A percentile compares a stretch with the other conserved stretches of the same genome.
These are phyloP conservation scores for Lipomyces oligophaga DNA, from an alignment of 805 yeast genomes.

Conservation along the genomic window DNA sequence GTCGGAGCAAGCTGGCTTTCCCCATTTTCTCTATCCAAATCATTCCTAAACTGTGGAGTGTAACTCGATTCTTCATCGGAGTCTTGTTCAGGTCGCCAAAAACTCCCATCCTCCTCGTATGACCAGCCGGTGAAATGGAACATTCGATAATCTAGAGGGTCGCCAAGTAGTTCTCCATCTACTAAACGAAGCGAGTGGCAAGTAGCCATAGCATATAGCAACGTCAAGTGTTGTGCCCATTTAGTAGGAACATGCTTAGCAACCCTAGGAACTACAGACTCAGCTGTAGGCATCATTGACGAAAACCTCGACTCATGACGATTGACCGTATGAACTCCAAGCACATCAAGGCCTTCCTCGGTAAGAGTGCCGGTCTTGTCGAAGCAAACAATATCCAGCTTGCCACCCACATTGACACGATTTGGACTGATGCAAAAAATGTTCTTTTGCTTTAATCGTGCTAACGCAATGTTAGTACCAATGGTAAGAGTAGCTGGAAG, in stretches of 20 bases:
- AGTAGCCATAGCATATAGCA: conserved; percentile 55
- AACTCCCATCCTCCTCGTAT: conserved; percentile 60
- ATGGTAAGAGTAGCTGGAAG: conserved; percentile 95
- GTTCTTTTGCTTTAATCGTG: conserved; percentile 60
- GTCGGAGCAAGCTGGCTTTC: conserved; percentile 47
- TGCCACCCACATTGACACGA: conserved; percentile 93
- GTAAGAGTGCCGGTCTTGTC: conserved; percentile 98
- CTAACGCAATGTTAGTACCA: conserved; percentile 89
- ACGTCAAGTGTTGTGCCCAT: conserved; percentile 29
- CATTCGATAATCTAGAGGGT: conserved; percentile 91
- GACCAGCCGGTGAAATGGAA: conserved; percentile 82
- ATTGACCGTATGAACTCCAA: conserved; percentile 51
- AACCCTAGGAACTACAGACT: conserved; percentile 11
- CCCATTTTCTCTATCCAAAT: conserved; percentile 40
- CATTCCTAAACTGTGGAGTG: conserved; percentile 12
- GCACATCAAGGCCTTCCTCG: conserved; percentile 90
- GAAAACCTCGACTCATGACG: conserved; percentile 10
- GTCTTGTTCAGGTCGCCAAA: conserved; percentile 28
- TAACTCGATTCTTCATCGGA: conserved; percentile 9
- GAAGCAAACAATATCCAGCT: conserved; percentile 82
- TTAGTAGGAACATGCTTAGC: conserved; percentile 7
- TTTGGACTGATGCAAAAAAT: conserved; percentile 93
- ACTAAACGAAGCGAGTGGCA: conserved; percentile 85
- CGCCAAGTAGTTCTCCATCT: conserved; percentile 81
- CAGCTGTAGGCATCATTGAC: conserved; percentile 6